phyloP scores from a whole-genome alignment of 208 protist species.

The Trypanosoma vivax region DNA sequence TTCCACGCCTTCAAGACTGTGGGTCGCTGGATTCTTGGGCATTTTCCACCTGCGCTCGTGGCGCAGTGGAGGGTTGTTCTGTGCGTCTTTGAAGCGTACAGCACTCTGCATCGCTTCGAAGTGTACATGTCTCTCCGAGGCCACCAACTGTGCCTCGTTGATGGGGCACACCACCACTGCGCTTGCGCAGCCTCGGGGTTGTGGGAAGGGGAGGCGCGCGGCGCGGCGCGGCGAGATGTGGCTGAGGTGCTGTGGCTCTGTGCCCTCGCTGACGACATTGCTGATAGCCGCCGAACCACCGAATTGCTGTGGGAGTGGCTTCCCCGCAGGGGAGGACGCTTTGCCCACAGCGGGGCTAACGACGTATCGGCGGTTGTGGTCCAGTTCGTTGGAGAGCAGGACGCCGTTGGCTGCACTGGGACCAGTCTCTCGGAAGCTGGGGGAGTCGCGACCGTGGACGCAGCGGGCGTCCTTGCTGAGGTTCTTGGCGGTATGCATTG shows the following conservation, averaged over 20 bases:
- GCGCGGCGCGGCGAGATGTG: slow-evolving; percentile 11
- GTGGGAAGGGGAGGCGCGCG: background rate
- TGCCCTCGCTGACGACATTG: slow-evolving; percentile 52
- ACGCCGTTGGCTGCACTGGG: background rate
- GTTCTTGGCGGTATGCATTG: too few species aligned
- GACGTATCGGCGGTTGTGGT: slow-evolving; percentile 18
- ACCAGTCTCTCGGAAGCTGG: too few species aligned
- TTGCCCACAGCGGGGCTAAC: slow-evolving; percentile 11
- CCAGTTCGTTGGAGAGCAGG: slow-evolving; percentile 12
- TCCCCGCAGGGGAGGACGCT: background rate
- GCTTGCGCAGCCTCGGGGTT: slow-evolving; percentile 4
- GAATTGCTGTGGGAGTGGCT: slow-evolving; percentile 1
- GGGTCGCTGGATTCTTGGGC: slow-evolving; percentile 2
- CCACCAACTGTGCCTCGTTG: slow-evolving; percentile 45
- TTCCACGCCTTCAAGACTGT: slow-evolving; percentile 30
- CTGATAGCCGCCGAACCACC: slow-evolving; percentile 14
- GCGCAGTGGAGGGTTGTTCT: slow-evolving; percentile 24
- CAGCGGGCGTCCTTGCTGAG: too few species aligned
- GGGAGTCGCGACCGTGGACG: too few species aligned
- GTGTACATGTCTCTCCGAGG: slow-evolving; percentile 70
- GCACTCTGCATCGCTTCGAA: slow-evolving; percentile 50
- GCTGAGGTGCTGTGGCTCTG: slow-evolving; percentile 45
- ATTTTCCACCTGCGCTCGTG: background rate
- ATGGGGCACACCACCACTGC: slow-evolving; percentile 19
- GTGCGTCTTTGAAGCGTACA: slow-evolving; percentile 54